Evolutionary conservation across 1,139 yeast genomes (phyloP).

Genomic region (Maudiozyma humilis): DNA sequence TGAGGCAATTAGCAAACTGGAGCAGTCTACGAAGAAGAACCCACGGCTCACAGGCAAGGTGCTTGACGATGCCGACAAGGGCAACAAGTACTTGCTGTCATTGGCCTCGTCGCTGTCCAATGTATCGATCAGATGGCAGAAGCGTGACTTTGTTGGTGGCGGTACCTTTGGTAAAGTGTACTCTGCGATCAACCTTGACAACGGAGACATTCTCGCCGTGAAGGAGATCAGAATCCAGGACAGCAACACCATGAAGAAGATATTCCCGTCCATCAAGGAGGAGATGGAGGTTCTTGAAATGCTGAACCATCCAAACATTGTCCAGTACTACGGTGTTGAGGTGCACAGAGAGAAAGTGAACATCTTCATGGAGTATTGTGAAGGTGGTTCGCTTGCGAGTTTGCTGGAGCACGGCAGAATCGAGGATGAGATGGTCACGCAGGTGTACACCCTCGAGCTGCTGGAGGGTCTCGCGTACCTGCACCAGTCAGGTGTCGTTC

Average conservation of each 20-base stretch:
- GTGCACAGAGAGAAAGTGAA: constrained; percentile 93
- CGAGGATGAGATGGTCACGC: constrained; percentile 92
- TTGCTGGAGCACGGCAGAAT: constrained; percentile 82
- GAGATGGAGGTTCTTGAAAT: constrained; percentile 95
- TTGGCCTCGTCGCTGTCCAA: constrained; percentile 86
- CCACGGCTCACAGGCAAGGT: constrained; percentile 68
- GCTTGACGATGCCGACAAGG: constrained; percentile 77
- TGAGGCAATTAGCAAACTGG: constrained; percentile 31
- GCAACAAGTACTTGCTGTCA: constrained; percentile 76
- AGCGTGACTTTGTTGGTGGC: constrained; percentile 87
- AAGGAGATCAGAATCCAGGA: constrained; percentile 91
- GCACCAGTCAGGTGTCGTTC: constrained; percentile 91
- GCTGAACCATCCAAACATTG: constrained; percentile 91
- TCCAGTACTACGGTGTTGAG: constrained; percentile 93
- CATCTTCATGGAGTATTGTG: constrained; percentile 95
- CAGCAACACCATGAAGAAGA: constrained; percentile 71
- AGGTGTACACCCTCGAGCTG: constrained; percentile 84
- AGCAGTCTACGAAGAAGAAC: constrained; percentile 19
- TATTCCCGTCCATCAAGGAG: constrained; percentile 83
- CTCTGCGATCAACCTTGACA: constrained; percentile 85
- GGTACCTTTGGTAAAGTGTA: constrained; percentile 94
- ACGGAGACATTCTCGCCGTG: constrained; percentile 95
- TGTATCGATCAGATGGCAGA: constrained; percentile 94
- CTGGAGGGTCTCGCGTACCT: constrained; percentile 90
- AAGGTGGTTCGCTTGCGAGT: constrained; percentile 87